These are phyloP conservation scores for Colletotrichum truncatum DNA, from an alignment of 2,329 filamentous ascomycete species.

Conservation along the genomic window DNA sequence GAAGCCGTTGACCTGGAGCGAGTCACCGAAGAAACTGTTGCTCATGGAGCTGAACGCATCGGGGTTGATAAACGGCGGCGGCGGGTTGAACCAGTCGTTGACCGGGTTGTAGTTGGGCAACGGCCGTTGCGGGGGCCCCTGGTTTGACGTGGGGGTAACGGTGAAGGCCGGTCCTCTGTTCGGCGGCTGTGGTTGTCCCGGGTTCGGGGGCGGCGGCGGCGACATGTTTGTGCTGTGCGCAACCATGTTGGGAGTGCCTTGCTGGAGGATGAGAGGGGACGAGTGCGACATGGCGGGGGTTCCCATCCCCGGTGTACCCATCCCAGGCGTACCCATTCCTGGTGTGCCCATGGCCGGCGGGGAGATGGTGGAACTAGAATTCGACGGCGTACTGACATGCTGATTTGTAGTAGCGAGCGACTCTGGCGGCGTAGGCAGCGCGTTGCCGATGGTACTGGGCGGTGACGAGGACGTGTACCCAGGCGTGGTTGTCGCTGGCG, in stretches of 20 bases:
- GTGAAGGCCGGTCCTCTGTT: slow-evolving; percentile 46
- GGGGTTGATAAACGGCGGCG: slow-evolving; percentile 61
- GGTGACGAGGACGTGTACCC: slow-evolving; percentile 34
- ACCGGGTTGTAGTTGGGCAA: slow-evolving; percentile 51
- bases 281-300: slow-evolving; percentile 37
- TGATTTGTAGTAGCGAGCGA: slow-evolving; percentile 42
- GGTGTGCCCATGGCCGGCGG: slow-evolving; percentile 21
- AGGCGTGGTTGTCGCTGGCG: slow-evolving; percentile 40
- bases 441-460: slow-evolving; percentile 28
- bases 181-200: slow-evolving; percentile 29
- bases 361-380: slow-evolving; percentile 22
- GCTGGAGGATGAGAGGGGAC: slow-evolving; percentile 37
- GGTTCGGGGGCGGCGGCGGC: slow-evolving; percentile 35
- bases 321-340: slow-evolving; percentile 20
- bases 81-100: slow-evolving; percentile 62
- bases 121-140: slow-evolving; percentile 49
- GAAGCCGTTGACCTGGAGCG: slow-evolving; percentile 32
- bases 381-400: slow-evolving; percentile 3
- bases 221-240: slow-evolving; percentile 40
- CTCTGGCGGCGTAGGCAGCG: slow-evolving; percentile 55
- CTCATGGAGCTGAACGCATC: slow-evolving; percentile 56
- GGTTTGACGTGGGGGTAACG: slow-evolving; percentile 43
- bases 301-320: slow-evolving; percentile 10
- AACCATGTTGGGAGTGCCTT: slow-evolving; percentile 14
- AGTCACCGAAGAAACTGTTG: slow-evolving; percentile 52